These are phyloP conservation scores for Pseudogymnoascus sp. DNA, from an alignment of 2,329 filamentous ascomycete species.

Conservation along the genomic window DNA sequence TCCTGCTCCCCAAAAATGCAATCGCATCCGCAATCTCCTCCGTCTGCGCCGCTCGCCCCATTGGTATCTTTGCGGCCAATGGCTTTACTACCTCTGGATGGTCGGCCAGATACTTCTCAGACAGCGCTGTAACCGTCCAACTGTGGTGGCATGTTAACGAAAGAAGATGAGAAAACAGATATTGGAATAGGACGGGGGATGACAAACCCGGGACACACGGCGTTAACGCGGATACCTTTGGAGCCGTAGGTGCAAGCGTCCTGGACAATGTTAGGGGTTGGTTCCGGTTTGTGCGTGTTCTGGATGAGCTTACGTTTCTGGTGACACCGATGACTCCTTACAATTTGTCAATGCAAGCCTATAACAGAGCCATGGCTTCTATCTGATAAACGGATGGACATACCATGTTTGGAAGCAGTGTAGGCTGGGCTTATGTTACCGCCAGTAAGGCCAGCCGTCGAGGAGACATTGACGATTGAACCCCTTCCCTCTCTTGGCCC, in stretches of 20 bases:
- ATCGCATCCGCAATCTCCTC: constrained; percentile 49
- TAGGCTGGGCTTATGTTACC: constrained; percentile 32
- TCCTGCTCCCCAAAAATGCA: constrained; percentile 42
- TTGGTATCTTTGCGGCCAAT: constrained; percentile 38
- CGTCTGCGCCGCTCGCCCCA: constrained; percentile 39
- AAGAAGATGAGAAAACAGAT: constrained; percentile 3
- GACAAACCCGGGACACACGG: constrained; percentile 44
- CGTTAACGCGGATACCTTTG: constrained; percentile 49
- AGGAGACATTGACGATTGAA: constrained; percentile 47
- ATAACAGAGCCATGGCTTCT: neutral
- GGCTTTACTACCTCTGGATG: constrained; percentile 18
- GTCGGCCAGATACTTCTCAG: constrained; percentile 24
- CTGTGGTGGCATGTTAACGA: constrained; percentile 18
- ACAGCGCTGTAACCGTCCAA: constrained; percentile 38
- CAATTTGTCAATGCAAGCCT: neutral
- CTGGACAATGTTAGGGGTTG: neutral
- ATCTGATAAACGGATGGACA: constrained; percentile 4
- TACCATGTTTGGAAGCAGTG: constrained; percentile 43
- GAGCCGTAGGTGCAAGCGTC: constrained; percentile 46
- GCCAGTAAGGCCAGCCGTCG: constrained; percentile 43
- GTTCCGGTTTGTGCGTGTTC: neutral
- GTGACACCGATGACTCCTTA: constrained; percentile 43
- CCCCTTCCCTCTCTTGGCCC: constrained; percentile 38
- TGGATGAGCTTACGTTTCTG: constrained; percentile 27
- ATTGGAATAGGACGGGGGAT: constrained; percentile 17